A percentile compares a stretch with the other conserved stretches of the same genome.
Evolutionary conservation across 495 filamentous ascomycete species (phyloP).

Genomic region (Xylaria venustula): DNA sequence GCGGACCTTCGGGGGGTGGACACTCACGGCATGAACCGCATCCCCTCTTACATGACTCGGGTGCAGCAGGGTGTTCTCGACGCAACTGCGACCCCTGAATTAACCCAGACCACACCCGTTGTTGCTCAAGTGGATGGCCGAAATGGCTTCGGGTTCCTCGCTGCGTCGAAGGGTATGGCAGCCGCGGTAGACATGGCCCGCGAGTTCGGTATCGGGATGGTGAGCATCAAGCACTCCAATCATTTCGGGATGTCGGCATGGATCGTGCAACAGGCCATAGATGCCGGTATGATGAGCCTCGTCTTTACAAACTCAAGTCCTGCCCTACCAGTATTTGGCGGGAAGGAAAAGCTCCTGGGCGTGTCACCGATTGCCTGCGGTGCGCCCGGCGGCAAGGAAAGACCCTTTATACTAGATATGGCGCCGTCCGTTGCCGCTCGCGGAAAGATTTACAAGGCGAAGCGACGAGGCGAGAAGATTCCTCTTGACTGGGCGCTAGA

Average conservation of each 20-base stretch:
- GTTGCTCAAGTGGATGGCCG: slow-evolving; percentile 65
- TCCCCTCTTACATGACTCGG: slow-evolving; percentile 72
- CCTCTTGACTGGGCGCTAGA: slow-evolving; percentile 74
- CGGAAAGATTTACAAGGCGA: slow-evolving; percentile 75
- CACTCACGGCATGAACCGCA: slow-evolving; percentile 73
- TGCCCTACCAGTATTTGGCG: slow-evolving; percentile 72
- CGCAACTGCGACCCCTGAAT: slow-evolving; percentile 52
- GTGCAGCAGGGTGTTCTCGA: slow-evolving; percentile 65
- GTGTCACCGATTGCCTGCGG: slow-evolving; percentile 78
- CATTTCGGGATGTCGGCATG: slow-evolving; percentile 82
- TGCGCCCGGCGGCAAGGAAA: slow-evolving; percentile 57
- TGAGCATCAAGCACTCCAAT: slow-evolving; percentile 69
- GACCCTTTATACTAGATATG: slow-evolving; percentile 73
- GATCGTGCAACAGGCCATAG: slow-evolving; percentile 71
- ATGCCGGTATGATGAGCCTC: slow-evolving; percentile 69
- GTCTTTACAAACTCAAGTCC: slow-evolving; percentile 80
- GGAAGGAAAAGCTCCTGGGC: slow-evolving; percentile 64
- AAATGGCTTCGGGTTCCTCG: slow-evolving; percentile 74
- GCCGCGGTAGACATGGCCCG: slow-evolving; percentile 63
- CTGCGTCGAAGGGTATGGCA: slow-evolving; percentile 61
- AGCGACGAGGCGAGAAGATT: slow-evolving; percentile 69
- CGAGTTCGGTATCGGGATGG: slow-evolving; percentile 69
- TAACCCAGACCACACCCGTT: slow-evolving; percentile 62
- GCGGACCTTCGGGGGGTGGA: slow-evolving; percentile 79
- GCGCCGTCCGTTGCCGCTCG: slow-evolving; percentile 70